Evolutionary conservation across 176 grass and related monocot genomes (phyloP).

Genomic region (Phragmites australis): DNA sequence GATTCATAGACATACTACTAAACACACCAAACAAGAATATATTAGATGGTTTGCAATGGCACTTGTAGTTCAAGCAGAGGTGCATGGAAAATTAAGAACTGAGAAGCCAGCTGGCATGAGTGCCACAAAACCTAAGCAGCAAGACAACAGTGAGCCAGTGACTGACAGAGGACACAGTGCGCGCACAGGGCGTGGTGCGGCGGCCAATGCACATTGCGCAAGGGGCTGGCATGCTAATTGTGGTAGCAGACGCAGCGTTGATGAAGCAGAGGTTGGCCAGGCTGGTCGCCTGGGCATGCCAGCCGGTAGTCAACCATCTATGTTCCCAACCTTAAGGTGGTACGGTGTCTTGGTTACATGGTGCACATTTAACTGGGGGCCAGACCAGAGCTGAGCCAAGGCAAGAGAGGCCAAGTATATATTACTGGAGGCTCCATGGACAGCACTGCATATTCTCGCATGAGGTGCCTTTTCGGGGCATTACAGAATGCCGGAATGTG

Average conservation of each 20-base stretch:
- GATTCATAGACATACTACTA: not conserved
- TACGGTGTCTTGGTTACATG: not conserved
- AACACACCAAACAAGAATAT: not conserved
- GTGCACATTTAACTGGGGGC: not conserved
- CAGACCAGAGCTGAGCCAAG: not conserved
- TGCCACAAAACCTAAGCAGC: not conserved
- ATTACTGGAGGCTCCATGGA: not conserved
- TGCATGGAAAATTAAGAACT: not conserved
- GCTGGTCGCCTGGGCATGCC: not conserved
- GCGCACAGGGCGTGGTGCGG: too few relatives aligned
- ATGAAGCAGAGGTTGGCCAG: not conserved
- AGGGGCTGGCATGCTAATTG: not conserved
- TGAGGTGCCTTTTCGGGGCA: not conserved
- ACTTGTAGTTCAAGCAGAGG: constrained; percentile 1
- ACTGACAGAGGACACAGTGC: not conserved
- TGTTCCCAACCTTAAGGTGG: not conserved
- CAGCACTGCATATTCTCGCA: not conserved
- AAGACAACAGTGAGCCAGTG: not conserved
- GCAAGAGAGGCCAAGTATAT: not conserved
- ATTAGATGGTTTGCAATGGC: constrained; percentile 10
- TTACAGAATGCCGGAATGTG: not conserved
- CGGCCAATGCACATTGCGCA: not conserved
- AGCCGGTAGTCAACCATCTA: not conserved
- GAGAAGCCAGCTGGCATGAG: not conserved
- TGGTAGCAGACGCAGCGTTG: not conserved